Conservation (phyloP, 352 stramenopile species). For the Elongisporangium anandrum region DNA sequence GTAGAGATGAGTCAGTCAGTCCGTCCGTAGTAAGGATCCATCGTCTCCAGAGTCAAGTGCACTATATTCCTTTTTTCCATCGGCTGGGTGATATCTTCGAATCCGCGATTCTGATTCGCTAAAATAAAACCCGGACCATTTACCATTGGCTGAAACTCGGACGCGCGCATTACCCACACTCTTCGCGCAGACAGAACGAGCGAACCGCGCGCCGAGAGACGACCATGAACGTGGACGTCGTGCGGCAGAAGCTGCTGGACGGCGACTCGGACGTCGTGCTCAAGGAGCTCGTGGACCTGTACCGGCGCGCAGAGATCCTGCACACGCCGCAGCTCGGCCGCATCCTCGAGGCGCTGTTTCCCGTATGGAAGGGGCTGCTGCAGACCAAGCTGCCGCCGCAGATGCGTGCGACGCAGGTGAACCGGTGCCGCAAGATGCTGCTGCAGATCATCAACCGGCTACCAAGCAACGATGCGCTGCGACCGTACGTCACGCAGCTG, state of each 20-base stretch:
- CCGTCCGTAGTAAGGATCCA: not conserved
- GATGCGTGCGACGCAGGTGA: constrained; percentile 60
- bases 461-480: constrained; percentile 92
- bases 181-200: constrained; percentile 4
- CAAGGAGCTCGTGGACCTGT: constrained; percentile 83
- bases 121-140: constrained; percentile 3
- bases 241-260: constrained; percentile 82
- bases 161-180: constrained; percentile 5
- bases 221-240: constrained; percentile 84
- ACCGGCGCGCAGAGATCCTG: constrained; percentile 83
- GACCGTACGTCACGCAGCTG: constrained; percentile 92
- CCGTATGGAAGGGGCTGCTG: constrained; percentile 85
- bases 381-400: constrained; percentile 73
- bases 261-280: constrained; percentile 68
- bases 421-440: constrained; percentile 90
- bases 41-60: not conserved
- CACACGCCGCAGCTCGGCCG: constrained; percentile 88
- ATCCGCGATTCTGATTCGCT: constrained; percentile 8
- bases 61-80: constrained; percentile 1
- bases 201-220: constrained; percentile 15
- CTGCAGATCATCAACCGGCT: constrained; percentile 94
- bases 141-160: constrained; percentile 14
- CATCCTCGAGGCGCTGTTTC: constrained; percentile 91
- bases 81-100: not conserved
- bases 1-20: not conserved